phyloP scores from a whole-genome alignment of 176 grass and related monocot genomes.

The Oryza glumipatula region DNA sequence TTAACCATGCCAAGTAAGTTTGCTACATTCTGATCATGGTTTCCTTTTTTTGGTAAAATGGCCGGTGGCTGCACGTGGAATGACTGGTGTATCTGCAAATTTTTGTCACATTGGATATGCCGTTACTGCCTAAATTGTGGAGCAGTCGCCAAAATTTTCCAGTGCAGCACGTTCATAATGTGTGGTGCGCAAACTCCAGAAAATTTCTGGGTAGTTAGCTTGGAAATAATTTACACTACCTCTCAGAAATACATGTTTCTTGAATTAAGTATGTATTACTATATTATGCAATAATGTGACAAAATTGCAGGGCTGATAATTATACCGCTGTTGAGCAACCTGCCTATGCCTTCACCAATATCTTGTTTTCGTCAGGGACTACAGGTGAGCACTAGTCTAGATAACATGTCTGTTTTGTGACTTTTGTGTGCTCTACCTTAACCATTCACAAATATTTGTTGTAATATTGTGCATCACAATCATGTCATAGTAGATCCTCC shows the following conservation, averaged over 20 bases:
- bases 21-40: conserved; percentile 33
- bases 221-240: conserved; percentile 4
- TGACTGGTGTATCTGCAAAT: background rate
- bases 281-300: conserved; percentile 12
- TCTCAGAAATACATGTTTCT: conserved; percentile 2
- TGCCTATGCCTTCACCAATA: conserved; percentile 77
- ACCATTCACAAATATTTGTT: conserved; percentile 9
- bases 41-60: conserved; percentile 27
- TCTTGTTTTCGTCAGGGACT: conserved; percentile 94
- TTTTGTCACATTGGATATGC: background rate
- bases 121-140: background rate
- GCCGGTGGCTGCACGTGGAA: background rate
- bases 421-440: conserved; percentile 5
- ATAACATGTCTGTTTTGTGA: background rate
- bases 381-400: conserved; percentile 62
- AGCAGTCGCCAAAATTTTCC: background rate
- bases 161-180: conserved; percentile 18
- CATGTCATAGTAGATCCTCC: background rate
- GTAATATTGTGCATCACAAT: background rate
- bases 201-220: background rate
- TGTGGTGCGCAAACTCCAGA: background rate
- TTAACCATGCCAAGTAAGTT: conserved; percentile 63
- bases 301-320: conserved; percentile 58
- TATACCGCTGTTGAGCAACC: conserved; percentile 71
- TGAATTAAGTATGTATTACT: conserved; percentile 15